A percentile compares a stretch with the other conserved stretches of the same genome.
Conservation (phyloP, 108 stramenopile species). For the Pseudonitzschia pungens region DNA sequence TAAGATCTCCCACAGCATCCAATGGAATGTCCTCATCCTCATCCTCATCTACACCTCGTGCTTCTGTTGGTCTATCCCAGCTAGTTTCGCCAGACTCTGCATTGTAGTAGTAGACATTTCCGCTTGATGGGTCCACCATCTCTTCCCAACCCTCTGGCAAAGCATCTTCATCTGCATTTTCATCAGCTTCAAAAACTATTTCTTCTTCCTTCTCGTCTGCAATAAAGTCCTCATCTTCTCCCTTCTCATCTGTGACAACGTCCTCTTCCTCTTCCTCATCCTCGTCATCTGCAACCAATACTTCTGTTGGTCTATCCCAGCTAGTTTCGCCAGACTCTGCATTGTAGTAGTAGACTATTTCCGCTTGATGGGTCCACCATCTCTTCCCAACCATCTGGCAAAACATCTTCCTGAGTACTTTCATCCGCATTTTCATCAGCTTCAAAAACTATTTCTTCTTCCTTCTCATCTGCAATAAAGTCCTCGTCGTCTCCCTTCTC, state of each 20-base stretch:
- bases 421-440: no score
- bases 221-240: background rate
- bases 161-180: background rate
- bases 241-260: background rate
- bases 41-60: background rate
- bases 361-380: constrained; percentile 32
- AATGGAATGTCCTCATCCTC: background rate
- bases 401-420: constrained; percentile 16
- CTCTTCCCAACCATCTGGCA: constrained; percentile 49
- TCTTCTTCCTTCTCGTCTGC: background rate
- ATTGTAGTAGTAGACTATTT: constrained; percentile 44
- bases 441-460: background rate
- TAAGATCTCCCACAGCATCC: background rate
- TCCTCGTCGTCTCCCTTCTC: background rate
- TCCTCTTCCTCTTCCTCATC: no score
- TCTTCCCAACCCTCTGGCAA: constrained; percentile 61
- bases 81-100: constrained; percentile 47
- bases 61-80: constrained; percentile 51
- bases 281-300: no score
- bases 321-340: constrained; percentile 32
- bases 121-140: constrained; percentile 38
- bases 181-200: background rate
- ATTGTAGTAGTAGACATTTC: constrained; percentile 64
- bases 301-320: constrained; percentile 39
- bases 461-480: background rate